Base-by-base conservation (phyloP, 441 rosid genomes). In the Geranium incanum region DNA sequence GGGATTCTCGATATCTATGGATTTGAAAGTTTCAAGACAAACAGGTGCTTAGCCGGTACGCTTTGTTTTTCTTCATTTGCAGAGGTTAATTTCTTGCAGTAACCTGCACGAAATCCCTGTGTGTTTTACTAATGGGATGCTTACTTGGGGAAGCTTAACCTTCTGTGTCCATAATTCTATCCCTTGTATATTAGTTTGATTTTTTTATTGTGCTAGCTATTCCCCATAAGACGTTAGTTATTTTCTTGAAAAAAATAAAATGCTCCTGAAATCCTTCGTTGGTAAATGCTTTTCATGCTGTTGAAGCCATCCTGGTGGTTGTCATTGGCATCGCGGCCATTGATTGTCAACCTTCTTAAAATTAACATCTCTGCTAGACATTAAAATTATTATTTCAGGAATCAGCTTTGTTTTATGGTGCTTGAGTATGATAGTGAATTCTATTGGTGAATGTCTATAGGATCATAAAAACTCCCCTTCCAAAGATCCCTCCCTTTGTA, bases 1-100 rank as follows among this genome's bases (percentile, higher is more conserved):
- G 99, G 99, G 69, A 95, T 95, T 81, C 93, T 92, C 76, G 89
- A 85, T 83, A 85, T 90, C 64, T 88, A 88, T 77, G 94, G 95
- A 82, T 89, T 89, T 69, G 95, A 88, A 85, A 88, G 92, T 92
- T 95, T 94, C 88, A 88, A 94, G 91, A 89, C 97, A 88, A 94
- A 92, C 97, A 90, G 95, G 99, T 94, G 97, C 93, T 86, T 88
- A 85, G 81, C 90, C 72, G 97, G 95, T 94, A 91, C 59, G 94
- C 96, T 81, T 86, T 93, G 89, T 85, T 83, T 81, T 90, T 85
- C 84, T 74, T 83, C 82, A 81, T 78, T 68, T 73, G 55, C 69
- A 66, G 75, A 73, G 66, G 76, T 71, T 71, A 79, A 73, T 74
- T 81, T 77, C 78, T 80, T 77, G 71, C 70, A 74, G 75, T 69